Percentiles rank a stretch among this genome's conserved stretches.
These are phyloP conservation scores for Boletus insuetus DNA, from an alignment of 768 basidiomycete species.

Conservation along the genomic window DNA sequence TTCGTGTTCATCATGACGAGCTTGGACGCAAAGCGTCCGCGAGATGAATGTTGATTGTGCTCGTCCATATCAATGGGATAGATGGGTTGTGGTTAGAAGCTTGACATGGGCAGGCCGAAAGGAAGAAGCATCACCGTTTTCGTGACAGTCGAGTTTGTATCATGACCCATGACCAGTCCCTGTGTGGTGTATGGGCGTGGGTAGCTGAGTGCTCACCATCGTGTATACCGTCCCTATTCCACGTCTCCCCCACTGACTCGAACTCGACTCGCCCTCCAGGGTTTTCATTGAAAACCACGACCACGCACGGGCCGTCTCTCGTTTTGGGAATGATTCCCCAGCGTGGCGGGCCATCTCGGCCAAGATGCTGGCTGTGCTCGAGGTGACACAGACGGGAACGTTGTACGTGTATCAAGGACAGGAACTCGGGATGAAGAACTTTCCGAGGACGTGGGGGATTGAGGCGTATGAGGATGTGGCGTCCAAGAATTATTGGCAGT, in stretches of 20 bases:
- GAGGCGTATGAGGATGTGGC: slow-evolving; percentile 75
- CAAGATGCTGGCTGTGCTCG: slow-evolving; percentile 62
- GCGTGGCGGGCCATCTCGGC: slow-evolving; percentile 57
- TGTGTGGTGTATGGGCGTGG: no score
- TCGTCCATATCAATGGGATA: not conserved
- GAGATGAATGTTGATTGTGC: slow-evolving; percentile 11
- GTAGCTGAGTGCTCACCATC: not conserved
- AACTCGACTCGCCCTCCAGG: slow-evolving; percentile 27
- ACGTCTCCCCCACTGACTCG: not conserved
- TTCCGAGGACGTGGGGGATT: slow-evolving; percentile 60
- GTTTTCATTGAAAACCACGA: slow-evolving; percentile 73
- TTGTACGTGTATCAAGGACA: slow-evolving; percentile 75
- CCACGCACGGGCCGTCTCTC: slow-evolving; percentile 58
- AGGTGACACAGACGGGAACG: slow-evolving; percentile 62
- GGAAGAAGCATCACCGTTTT: no score
- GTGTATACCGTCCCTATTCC: slow-evolving; percentile 12
- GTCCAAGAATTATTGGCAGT: slow-evolving; percentile 54
- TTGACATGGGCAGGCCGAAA: not conserved
- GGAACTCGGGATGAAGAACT: slow-evolving; percentile 67
- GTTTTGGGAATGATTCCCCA: slow-evolving; percentile 60
- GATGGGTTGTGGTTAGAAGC: not conserved
- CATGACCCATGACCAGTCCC: no score
- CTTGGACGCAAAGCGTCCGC: slow-evolving; percentile 14
- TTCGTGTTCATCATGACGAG: not conserved
- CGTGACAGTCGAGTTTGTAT: no score